Evolutionary conservation across 352 stramenopile genomes (phyloP).

Genomic region (Globisporangium solare): DNA sequence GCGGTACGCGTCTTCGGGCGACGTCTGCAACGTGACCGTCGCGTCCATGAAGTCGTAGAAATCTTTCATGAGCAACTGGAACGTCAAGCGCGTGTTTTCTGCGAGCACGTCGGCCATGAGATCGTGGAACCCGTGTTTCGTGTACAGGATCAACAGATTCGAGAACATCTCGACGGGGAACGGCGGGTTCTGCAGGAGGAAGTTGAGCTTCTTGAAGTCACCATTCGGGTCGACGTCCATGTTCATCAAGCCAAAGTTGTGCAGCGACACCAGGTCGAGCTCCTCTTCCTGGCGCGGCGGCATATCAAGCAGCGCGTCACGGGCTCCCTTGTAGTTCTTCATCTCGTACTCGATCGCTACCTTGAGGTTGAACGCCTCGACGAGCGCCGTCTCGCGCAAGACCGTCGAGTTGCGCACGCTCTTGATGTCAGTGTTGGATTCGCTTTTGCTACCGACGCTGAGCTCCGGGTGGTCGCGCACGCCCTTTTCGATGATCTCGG

Average conservation of each 20-base stretch:
- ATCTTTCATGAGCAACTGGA: slow-evolving; percentile 91
- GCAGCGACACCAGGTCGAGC: slow-evolving; percentile 89
- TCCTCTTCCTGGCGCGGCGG: slow-evolving; percentile 89
- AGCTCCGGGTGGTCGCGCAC: slow-evolving; percentile 91
- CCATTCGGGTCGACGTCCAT: slow-evolving; percentile 91
- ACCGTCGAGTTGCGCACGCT: slow-evolving; percentile 92
- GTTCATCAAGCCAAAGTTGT: slow-evolving; percentile 91
- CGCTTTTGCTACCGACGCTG: slow-evolving; percentile 90
- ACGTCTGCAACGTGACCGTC: slow-evolving; percentile 91
- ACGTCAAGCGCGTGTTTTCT: slow-evolving; percentile 92
- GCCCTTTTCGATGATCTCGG: slow-evolving; percentile 92
- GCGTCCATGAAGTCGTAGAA: slow-evolving; percentile 96
- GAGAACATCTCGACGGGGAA: slow-evolving; percentile 95
- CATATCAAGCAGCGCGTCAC: slow-evolving; percentile 92
- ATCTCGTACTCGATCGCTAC: slow-evolving; percentile 94
- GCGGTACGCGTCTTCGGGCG: slow-evolving; percentile 91
- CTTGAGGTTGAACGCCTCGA: slow-evolving; percentile 96
- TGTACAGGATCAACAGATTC: slow-evolving; percentile 94
- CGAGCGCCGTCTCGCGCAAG: slow-evolving; percentile 89
- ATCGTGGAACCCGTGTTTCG: slow-evolving; percentile 93
- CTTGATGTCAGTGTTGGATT: slow-evolving; percentile 81
- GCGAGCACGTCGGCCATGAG: slow-evolving; percentile 95
- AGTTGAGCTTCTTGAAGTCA: slow-evolving; percentile 95
- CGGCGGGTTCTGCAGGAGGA: slow-evolving; percentile 91
- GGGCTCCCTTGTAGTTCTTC: slow-evolving; percentile 87